Percentiles rank a stretch among this genome's conserved stretches.
Conservation (phyloP, 2,329 filamentous ascomycete genomes). For the Pseudogymnoascus sp. region DNA sequence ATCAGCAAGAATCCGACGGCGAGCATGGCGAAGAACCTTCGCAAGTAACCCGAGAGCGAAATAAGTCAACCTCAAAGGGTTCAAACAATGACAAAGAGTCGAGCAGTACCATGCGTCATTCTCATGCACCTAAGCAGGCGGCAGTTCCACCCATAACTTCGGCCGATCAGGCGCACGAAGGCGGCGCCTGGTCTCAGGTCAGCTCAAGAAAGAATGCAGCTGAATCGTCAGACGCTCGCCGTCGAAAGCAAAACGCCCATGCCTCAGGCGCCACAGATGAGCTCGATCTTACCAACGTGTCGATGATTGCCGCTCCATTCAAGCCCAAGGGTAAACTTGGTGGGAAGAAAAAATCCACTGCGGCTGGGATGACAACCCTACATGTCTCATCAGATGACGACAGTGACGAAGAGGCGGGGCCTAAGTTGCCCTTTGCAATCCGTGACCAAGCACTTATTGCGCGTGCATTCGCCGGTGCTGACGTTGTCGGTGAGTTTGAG, state of each 20-base stretch:
- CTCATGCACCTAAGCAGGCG: background rate
- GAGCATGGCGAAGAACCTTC: constrained; percentile 29
- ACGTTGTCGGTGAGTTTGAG: constrained; percentile 74
- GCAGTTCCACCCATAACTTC: constrained; percentile 12
- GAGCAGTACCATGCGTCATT: background rate
- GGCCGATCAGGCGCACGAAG: constrained; percentile 17
- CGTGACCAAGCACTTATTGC: constrained; percentile 64
- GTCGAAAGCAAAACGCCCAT: constrained; percentile 28
- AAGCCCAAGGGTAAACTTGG: constrained; percentile 21
- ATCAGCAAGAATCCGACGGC: constrained; percentile 45
- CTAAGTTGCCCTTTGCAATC: constrained; percentile 51
- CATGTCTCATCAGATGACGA: constrained; percentile 25
- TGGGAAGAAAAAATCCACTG: constrained; percentile 26
- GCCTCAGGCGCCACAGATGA: constrained; percentile 26
- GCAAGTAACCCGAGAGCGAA: background rate
- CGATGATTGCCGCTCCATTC: constrained; percentile 25
- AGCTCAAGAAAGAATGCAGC: constrained; percentile 18
- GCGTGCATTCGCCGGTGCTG: constrained; percentile 79
- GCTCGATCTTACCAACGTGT: constrained; percentile 27
- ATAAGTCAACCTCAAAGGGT: background rate
- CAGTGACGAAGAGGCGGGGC: constrained; percentile 41
- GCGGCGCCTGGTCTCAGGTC: constrained; percentile 31
- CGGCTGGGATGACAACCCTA: constrained; percentile 18
- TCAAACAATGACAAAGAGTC: background rate
- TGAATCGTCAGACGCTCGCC: constrained; percentile 25